Conservation (phyloP, 495 filamentous ascomycete genomes). For the Penicillium coprophilum region DNA sequence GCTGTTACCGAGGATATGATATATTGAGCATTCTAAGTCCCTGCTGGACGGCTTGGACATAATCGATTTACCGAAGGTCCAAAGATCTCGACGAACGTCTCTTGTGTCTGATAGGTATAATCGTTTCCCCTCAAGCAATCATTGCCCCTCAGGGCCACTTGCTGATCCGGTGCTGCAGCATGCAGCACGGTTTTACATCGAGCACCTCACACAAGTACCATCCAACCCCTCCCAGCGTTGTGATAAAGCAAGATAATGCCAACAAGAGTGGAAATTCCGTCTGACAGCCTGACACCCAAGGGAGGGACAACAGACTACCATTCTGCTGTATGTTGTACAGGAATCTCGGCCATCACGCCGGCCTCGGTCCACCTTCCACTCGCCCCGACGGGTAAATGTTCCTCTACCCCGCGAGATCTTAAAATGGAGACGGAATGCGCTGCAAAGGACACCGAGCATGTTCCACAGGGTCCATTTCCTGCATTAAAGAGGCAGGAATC, state of each 20-base stretch:
- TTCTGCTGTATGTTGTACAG: not conserved
- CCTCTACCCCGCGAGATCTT: conserved; percentile 4
- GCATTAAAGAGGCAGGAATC: conserved; percentile 17
- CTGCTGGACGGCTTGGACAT: not conserved
- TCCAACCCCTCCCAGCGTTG: not conserved
- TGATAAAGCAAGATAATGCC: not conserved
- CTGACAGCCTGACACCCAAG: not conserved
- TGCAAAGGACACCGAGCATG: conserved; percentile 20
- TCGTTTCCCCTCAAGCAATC: not conserved
- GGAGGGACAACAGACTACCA: not conserved
- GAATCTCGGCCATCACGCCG: conserved; percentile 17
- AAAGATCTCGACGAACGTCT: not conserved
- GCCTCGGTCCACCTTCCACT: conserved; percentile 16
- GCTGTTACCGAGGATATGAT: not conserved
- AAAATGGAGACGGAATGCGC: conserved; percentile 22
- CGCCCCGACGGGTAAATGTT: conserved; percentile 15
- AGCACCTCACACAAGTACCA: not conserved
- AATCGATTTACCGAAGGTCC: not conserved
- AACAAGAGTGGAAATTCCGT: not conserved
- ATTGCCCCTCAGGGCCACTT: not conserved
- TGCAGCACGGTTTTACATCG: not conserved
- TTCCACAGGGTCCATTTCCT: conserved; percentile 10
- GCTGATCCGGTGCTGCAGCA: not conserved
- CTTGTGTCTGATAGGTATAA: not conserved
- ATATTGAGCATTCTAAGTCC: not conserved